phyloP scores from a whole-genome alignment of 306 rosid species.

The Cajanus cajan region DNA sequence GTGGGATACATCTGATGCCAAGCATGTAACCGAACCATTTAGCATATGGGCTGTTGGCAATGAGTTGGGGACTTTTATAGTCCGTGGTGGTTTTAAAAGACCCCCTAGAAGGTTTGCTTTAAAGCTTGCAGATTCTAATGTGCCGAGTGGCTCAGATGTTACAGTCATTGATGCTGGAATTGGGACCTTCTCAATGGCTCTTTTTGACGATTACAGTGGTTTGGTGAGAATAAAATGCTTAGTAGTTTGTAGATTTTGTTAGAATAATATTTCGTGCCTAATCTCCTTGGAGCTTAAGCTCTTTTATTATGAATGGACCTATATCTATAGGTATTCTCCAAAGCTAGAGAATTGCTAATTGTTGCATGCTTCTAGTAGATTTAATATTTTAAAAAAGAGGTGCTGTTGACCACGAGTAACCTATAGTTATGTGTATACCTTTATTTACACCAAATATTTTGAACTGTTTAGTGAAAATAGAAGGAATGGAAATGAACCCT shows the following conservation, averaged over 20 bases:
- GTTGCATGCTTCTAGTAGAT: slow-evolving; percentile 1
- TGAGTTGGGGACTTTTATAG: slow-evolving; percentile 86
- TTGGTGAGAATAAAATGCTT: slow-evolving; percentile 68
- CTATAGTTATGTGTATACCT: not conserved
- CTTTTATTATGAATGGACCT: slow-evolving; percentile 23
- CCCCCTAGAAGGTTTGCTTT: slow-evolving; percentile 94
- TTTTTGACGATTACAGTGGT: slow-evolving; percentile 98
- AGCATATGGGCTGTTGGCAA: slow-evolving; percentile 85
- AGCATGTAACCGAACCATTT: slow-evolving; percentile 57
- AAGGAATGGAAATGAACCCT: not conserved
- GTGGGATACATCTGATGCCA: slow-evolving; percentile 91
- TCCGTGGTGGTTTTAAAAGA: slow-evolving; percentile 76
- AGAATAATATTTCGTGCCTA: not conserved
- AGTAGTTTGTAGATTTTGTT: not conserved
- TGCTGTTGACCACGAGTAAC: slow-evolving; percentile 7
- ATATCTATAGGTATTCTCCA: not conserved
- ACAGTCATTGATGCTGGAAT: slow-evolving; percentile 78
- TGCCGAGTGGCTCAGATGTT: slow-evolving; percentile 70
- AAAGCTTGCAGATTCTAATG: slow-evolving; percentile 68
- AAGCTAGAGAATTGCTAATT: slow-evolving; percentile 18
- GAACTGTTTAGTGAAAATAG: not conserved
- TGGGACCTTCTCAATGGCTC: slow-evolving; percentile 80
- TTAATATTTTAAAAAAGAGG: slow-evolving; percentile 5
- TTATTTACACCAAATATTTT: not conserved
- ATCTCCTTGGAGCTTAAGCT: slow-evolving; percentile 2